Evolutionary conservation across 1,139 yeast species (phyloP).

Genomic region (Suhomyces choctaworum): DNA sequence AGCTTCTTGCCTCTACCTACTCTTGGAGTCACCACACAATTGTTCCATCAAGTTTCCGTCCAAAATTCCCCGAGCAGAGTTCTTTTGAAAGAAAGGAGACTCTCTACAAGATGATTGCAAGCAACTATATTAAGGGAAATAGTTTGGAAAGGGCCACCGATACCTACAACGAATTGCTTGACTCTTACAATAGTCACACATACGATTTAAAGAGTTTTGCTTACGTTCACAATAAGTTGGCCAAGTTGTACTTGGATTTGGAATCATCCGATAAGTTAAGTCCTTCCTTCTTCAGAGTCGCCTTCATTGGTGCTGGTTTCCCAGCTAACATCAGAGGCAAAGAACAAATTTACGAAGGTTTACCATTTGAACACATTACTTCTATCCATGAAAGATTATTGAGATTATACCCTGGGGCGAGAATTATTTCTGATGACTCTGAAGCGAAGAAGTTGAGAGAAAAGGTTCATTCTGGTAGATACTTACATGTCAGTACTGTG

Average conservation of each 20-base stretch:
- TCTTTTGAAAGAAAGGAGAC: conserved; percentile 82
- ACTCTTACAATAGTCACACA: conserved; percentile 70
- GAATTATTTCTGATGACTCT: conserved; percentile 65
- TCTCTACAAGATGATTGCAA: conserved; percentile 69
- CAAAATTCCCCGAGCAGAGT: conserved; percentile 75
- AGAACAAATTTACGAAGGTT: conserved; percentile 80
- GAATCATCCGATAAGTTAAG: conserved; percentile 72
- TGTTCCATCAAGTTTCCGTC: conserved; percentile 60
- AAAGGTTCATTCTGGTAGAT: conserved; percentile 67
- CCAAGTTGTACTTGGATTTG: conserved; percentile 65
- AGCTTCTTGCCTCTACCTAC: conserved; percentile 74
- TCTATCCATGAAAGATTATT: conserved; percentile 78
- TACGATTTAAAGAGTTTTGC: conserved; percentile 79
- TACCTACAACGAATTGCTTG: conserved; percentile 73
- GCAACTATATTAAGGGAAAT: conserved; percentile 68
- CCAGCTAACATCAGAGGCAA: conserved; percentile 75
- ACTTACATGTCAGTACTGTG: conserved; percentile 69
- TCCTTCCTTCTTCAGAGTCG: conserved; percentile 78
- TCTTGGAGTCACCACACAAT: conserved; percentile 67
- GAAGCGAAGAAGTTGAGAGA: conserved; percentile 54
- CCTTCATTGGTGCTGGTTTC: conserved; percentile 83
- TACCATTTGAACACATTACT: conserved; percentile 84
- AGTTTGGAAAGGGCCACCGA: conserved; percentile 24
- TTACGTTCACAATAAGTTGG: conserved; percentile 66
- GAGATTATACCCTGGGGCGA: conserved; percentile 80